Evolutionary conservation across 495 filamentous ascomycete genomes (phyloP).

Genomic region (Penicillium lagena): DNA sequence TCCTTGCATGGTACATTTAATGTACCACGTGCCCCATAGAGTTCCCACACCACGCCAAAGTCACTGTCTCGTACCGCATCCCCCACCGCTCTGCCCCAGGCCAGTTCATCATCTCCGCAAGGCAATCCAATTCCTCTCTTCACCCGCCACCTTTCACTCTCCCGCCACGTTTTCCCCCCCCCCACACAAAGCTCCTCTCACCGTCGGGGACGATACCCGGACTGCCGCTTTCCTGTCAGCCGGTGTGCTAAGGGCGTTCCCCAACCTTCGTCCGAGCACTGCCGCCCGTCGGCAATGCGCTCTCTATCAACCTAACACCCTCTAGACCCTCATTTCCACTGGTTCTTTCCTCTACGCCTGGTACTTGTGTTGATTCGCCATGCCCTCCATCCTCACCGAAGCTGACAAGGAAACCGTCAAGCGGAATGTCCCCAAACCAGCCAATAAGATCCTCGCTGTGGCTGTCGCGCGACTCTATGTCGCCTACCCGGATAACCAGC

Average conservation of each 20-base stretch:
- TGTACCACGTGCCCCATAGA: conserved; percentile 17
- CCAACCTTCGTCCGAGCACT: conserved; percentile 1
- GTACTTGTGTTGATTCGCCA: conserved; percentile 28
- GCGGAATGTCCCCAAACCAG: conserved; percentile 79
- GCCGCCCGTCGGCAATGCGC: conserved; percentile 28
- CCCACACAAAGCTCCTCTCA: background rate
- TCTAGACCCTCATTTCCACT: conserved; percentile 2
- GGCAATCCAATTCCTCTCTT: conserved; percentile 22
- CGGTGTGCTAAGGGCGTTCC: conserved; percentile 9
- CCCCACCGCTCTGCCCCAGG: conserved; percentile 6
- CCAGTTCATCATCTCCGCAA: conserved; percentile 10
- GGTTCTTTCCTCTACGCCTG: background rate
- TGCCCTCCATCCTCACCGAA: conserved; percentile 85
- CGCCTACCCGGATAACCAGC: conserved; percentile 75
- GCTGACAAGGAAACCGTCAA: conserved; percentile 92
- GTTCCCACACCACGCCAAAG: conserved; percentile 9
- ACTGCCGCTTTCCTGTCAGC: conserved; percentile 4
- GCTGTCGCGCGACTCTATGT: conserved; percentile 93
- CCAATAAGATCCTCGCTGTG: conserved; percentile 93
- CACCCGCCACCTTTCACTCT: background rate
- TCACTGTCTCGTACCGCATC: conserved; percentile 13
- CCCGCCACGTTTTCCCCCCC: background rate
- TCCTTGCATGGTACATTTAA: conserved; percentile 3
- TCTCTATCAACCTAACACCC: conserved; percentile 9
- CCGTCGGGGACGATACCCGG: background rate